These are phyloP conservation scores for Arabidopsis thaliana DNA, from an alignment of 345 rosid genomes.

Conservation along the genomic window TAIR10.1 NC_003070.9:6563001-6563500, in stretches of 20 bases:
- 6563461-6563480: background rate
- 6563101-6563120: background rate
- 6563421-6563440: background rate
- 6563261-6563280: conserved; percentile 8
- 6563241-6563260: background rate
- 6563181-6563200: conserved; percentile 3
- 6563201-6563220: background rate
- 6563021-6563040: conserved; percentile 17
- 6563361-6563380: background rate
- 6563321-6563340: conserved; percentile 29
- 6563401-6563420: background rate
- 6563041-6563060: background rate
- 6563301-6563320: conserved; percentile 27
- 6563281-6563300: conserved; percentile 33
- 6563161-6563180: conserved; percentile 10
- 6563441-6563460: background rate
- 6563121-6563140: background rate
- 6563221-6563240: background rate
- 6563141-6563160: conserved; percentile 2
- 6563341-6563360: conserved; percentile 3
- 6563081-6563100: conserved; percentile 3
- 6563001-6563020: conserved; percentile 16
- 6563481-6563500: background rate
- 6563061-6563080: conserved; percentile 17
- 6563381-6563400: conserved; percentile 3